A percentile compares a stretch with the other conserved stretches of the same genome.
Conservation (phyloP, 2,329 filamentous ascomycete genomes). For the Xylaria sp. region DNA sequence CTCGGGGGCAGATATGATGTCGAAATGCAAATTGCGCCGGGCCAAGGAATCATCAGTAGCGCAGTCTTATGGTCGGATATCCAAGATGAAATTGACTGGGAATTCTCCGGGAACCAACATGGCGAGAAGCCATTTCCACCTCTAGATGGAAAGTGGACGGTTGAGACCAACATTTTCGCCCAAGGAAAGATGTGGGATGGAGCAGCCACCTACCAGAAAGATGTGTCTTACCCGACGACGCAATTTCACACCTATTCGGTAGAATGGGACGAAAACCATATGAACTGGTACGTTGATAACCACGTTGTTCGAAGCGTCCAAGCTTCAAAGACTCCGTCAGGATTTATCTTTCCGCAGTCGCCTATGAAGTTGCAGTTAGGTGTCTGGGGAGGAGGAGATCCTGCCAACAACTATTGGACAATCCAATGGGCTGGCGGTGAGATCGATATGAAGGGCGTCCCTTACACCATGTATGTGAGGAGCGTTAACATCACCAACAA, state of each 20-base stretch:
- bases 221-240: slow-evolving; percentile 44
- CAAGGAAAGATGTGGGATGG: slow-evolving; percentile 50
- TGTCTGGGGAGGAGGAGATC: slow-evolving; percentile 49
- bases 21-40: slow-evolving; percentile 50
- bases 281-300: slow-evolving; percentile 49
- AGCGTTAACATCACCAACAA: slow-evolving; percentile 51
- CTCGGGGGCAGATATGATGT: slow-evolving; percentile 50
- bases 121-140: slow-evolving; percentile 48
- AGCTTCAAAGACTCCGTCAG: slow-evolving; percentile 42
- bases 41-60: slow-evolving; percentile 48
- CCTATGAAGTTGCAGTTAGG: slow-evolving; percentile 51
- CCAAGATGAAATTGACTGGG: slow-evolving; percentile 51
- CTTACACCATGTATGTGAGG: slow-evolving; percentile 49
- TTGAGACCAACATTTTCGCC: slow-evolving; percentile 47
- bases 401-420: slow-evolving; percentile 47
- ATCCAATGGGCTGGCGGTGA: slow-evolving; percentile 50
- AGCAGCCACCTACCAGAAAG: slow-evolving; percentile 47
- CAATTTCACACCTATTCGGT: slow-evolving; percentile 51
- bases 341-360: slow-evolving; percentile 47
- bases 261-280: slow-evolving; percentile 48
- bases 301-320: slow-evolving; percentile 45
- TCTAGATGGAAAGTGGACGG: slow-evolving; percentile 44
- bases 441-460: slow-evolving; percentile 44
- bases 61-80: slow-evolving; percentile 47
- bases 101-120: slow-evolving; percentile 50